Base-by-base conservation (phyloP, 495 filamentous ascomycete species). In the Podospora pseudoanserina region DNA sequence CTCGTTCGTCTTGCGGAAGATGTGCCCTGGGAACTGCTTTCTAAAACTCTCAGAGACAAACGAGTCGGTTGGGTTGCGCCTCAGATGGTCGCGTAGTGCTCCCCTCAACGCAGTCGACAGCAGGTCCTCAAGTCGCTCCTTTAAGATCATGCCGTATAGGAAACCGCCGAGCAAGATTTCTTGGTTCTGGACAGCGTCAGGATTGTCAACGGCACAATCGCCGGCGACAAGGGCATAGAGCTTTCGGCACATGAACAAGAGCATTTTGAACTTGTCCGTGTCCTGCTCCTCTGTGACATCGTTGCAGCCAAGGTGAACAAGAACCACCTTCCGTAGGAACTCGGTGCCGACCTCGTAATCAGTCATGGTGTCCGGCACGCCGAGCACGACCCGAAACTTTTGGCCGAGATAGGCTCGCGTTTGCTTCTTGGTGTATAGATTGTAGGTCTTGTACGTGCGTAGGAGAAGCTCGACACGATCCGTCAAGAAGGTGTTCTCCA, bases 161-260 rank as follows among this genome's bases (percentile, higher is more conserved):
- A 95, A 96, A 3, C 94, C 94, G 70, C 93, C 92, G 3, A 99
- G 86, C 54, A 99, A 82, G 65, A 97, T 87, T 77, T 99, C 95
- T 74, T 98, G 95, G 74, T 92, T 94, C 65, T 94, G 93, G 19
- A 97, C 91, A 13, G 94, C 91, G 85, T 99, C 95, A 13, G 95
- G 94, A 75, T 99, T 97, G 78, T 99, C 95, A 20, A 91, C 86
- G 1, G 92, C 84, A 78, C 94, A 99, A 67, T 97, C 95, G 60
- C 94, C 93, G 67, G 91, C 92, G 27, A 93, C 94, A 60, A 98
- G 83, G 49, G 92, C 87, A 73, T 99, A 98, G 58, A 99, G 86
- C 76, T 99, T 99, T 63, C 92, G 84, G 73, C 92, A 91, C 95
- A 97, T 98, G 80, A 97, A 97, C 59, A 97, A 83, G 62, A 98